Base-by-base conservation (phyloP, 306 rosid genomes). In the Prunus dulcis region DNA sequence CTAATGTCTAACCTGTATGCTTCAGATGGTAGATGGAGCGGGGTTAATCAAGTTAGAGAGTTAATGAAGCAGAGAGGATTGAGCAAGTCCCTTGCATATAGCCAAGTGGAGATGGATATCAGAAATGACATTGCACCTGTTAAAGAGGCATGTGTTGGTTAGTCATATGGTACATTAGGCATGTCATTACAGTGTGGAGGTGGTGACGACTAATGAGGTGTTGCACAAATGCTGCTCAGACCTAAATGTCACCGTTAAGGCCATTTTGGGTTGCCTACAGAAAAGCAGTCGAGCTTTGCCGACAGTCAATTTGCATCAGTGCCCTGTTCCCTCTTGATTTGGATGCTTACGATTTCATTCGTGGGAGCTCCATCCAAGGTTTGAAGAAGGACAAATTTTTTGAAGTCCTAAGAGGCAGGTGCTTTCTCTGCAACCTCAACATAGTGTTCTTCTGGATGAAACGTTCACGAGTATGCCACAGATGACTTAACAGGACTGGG, bases 1-100 rank as follows among this genome's bases (percentile, higher is more conserved):
- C 96, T 90, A 55, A 79, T 93, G 73, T 82, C 88, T 70, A 93
- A 93, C 82, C 72, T 89, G 32, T 90, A 87, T 86, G 96, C 96
- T 76, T 90, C 86, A 2, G 93, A 88, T 86, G 96, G 96, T 66
- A 87, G 94, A 80, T 93, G 98, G 96, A 85, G 89, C 80, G 83
- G 85, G 80, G 96, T 93, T 82, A 85, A 85, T 84, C 82, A 86
- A 75, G 85, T 90, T 69, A 91, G 94, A 69, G 81, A 87, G 81
- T 67, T 83, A 75, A 89, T 93, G 88, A 88, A 84, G 81, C 85
- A 78, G 19, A 89, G 85, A 73, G 89, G 93, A 55, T 75, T 93
- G 77, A 85, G 78, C 75, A 90, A 90, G 80, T 82, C 76, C 69
- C 94, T 92, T 50, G 96, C 88, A 61, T 75, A 65, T 77, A 90